Percentiles rank a stretch among this genome's conserved stretches.
Conservation (phyloP, 23 red algal species). For the Gracilaria gracilis region DNA sequence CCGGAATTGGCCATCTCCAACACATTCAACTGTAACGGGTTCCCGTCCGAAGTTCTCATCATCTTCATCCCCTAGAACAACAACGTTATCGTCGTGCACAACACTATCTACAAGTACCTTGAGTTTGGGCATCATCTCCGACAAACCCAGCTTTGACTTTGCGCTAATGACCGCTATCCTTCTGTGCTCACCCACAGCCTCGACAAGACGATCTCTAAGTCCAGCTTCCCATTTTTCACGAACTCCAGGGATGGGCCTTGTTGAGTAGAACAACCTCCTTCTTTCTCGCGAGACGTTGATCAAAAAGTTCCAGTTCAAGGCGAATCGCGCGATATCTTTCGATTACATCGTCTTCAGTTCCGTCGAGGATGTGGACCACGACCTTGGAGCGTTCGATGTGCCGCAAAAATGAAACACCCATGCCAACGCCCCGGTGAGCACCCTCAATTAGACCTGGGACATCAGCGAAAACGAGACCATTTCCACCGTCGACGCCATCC, state of each 20-base stretch:
- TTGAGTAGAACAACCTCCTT: slow-evolving; percentile 91
- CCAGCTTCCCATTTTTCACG: slow-evolving; percentile 46
- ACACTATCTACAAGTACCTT: slow-evolving; percentile 56
- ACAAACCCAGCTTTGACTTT: slow-evolving; percentile 70
- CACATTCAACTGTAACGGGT: slow-evolving; percentile 31
- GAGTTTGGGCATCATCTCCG: slow-evolving; percentile 69
- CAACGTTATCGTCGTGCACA: slow-evolving; percentile 31
- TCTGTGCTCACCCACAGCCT: slow-evolving; percentile 59
- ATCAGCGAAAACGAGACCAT: slow-evolving; percentile 86
- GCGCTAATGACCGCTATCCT: slow-evolving; percentile 86
- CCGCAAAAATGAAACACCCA: slow-evolving; percentile 87
- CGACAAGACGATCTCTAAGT: slow-evolving; percentile 59
- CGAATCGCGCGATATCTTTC: slow-evolving; percentile 87
- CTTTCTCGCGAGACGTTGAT: slow-evolving; percentile 67
- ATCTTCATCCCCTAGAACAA: slow-evolving; percentile 45
- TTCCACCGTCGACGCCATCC: slow-evolving; percentile 39
- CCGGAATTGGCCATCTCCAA: slow-evolving; percentile 30
- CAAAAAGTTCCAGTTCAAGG: slow-evolving; percentile 88
- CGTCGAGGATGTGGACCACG: slow-evolving; percentile 87
- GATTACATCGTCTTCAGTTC: slow-evolving; percentile 69
- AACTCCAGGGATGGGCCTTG: slow-evolving; percentile 86
- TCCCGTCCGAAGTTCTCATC: slow-evolving; percentile 20
- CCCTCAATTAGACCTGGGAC: slow-evolving; percentile 94
- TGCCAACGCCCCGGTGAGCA: slow-evolving; percentile 88
- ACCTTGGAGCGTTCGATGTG: slow-evolving; percentile 93